A percentile compares a stretch with the other conserved stretches of the same genome.
Conservation (phyloP, 2,329 filamentous ascomycete genomes). For the Clonostachys rhizophaga region DNA sequence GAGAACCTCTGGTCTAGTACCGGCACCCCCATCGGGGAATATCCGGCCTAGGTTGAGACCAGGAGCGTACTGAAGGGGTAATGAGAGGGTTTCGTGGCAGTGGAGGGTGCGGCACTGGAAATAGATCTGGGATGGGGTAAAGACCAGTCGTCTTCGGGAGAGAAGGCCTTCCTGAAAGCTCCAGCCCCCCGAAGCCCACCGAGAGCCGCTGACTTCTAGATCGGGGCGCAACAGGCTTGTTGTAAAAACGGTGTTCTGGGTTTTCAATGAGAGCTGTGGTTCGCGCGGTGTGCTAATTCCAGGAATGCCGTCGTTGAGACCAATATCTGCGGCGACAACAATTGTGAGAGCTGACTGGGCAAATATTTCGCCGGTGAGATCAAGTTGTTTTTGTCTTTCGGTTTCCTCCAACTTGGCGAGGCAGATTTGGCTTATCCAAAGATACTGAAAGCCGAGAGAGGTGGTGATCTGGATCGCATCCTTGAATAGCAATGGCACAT, state of each 20-base stretch:
- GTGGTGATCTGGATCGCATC: slow-evolving; percentile 24
- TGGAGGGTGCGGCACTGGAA: slow-evolving; percentile 29
- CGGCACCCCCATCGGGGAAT: slow-evolving; percentile 7
- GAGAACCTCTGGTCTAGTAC: slow-evolving; percentile 14
- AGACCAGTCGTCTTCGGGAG: slow-evolving; percentile 24
- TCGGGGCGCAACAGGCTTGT: slow-evolving; percentile 27
- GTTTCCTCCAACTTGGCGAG: slow-evolving; percentile 16
- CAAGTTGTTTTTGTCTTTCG: slow-evolving; percentile 18
- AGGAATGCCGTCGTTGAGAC: slow-evolving; percentile 19
- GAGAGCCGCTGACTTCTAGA: slow-evolving; percentile 23
- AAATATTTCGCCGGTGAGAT: slow-evolving; percentile 26
- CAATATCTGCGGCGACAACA: slow-evolving; percentile 24
- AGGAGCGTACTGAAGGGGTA: slow-evolving; percentile 21
- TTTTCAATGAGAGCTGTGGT: slow-evolving; percentile 25
- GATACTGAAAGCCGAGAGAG: slow-evolving; percentile 24
- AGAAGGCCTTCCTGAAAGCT: slow-evolving; percentile 29
- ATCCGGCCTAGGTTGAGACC: slow-evolving; percentile 12
- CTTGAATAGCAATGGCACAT: slow-evolving; percentile 18
- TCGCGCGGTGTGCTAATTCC: slow-evolving; percentile 24
- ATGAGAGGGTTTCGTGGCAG: slow-evolving; percentile 27
- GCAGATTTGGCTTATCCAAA: slow-evolving; percentile 31
- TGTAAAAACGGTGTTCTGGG: slow-evolving; percentile 22
- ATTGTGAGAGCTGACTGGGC: slow-evolving; percentile 22
- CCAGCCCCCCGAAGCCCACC: slow-evolving; percentile 26
- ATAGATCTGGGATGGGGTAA: slow-evolving; percentile 28